phyloP scores from a whole-genome alignment of 2,329 filamentous ascomycete species.

The Epichloe elymi region DNA sequence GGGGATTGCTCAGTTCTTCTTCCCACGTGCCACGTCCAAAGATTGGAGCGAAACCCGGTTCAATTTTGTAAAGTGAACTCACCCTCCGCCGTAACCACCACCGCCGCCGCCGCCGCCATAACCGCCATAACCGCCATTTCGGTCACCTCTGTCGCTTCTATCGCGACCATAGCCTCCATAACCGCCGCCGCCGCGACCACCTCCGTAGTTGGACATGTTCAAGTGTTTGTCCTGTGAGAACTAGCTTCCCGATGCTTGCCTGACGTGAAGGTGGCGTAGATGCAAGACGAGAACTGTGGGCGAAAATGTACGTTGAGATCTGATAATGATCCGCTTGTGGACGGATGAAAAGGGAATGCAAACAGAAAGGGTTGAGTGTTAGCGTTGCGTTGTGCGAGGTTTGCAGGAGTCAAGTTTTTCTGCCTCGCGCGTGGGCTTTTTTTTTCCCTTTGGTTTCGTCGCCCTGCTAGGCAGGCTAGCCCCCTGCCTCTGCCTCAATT shows the following conservation, averaged over 20 bases:
- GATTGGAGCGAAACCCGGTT: neutral
- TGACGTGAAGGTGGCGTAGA: neutral
- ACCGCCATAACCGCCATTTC: conserved; percentile 24
- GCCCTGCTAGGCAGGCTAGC: conserved; percentile 4
- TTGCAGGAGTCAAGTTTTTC: conserved; percentile 14
- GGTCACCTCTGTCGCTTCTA: conserved; percentile 31
- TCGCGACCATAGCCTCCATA: conserved; percentile 29
- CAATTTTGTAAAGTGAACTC: conserved; percentile 12
- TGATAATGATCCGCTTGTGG: conserved; percentile 8
- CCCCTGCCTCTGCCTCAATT: conserved; percentile 7
- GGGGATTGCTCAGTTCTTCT: neutral
- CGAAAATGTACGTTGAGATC: neutral
- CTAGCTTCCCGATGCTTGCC: neutral
- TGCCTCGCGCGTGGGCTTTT: conserved; percentile 9
- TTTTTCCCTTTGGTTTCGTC: conserved; percentile 8
- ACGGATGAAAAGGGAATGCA: conserved; percentile 16
- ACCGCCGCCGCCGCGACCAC: conserved; percentile 20
- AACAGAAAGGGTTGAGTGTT: conserved; percentile 6
- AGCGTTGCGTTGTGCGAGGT: conserved; percentile 7
- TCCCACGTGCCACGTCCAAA: neutral
- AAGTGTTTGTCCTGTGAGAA: neutral
- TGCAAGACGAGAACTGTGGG: neutral
- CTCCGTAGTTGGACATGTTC: conserved; percentile 35
- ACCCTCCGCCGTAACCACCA: conserved; percentile 24
- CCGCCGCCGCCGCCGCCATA: conserved; percentile 21